These are phyloP conservation scores for Babesia ovis DNA, from an alignment of 169 alveolate genomes.

Conservation along the genomic window DNA sequence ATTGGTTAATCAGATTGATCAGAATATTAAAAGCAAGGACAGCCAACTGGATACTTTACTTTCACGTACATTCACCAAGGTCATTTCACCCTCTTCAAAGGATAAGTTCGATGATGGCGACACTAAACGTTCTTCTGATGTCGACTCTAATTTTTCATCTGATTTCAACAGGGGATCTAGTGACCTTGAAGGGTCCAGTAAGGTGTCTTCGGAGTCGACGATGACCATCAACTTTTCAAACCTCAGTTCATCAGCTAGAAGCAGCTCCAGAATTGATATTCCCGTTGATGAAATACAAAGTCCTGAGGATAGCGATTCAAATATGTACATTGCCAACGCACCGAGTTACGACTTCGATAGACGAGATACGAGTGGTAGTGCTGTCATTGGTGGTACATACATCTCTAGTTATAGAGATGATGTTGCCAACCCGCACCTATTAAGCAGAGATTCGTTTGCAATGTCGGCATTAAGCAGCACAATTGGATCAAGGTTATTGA, in stretches of 20 bases:
- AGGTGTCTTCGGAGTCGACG: not conserved
- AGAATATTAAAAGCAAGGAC: constrained; percentile 15
- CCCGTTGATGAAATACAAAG: not conserved
- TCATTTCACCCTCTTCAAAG: not conserved
- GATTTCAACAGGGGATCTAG: not conserved
- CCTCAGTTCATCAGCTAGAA: constrained; percentile 5
- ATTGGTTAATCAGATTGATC: constrained; percentile 3
- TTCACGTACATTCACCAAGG: constrained; percentile 1
- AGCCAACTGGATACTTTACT: constrained; percentile 6
- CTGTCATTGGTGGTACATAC: not conserved
- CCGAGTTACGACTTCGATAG: constrained; percentile 5
- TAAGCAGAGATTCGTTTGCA: constrained; percentile 11
- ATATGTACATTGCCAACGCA: not conserved
- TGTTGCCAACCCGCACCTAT: constrained; percentile 8
- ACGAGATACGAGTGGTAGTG: not conserved
- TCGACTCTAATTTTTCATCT: not conserved
- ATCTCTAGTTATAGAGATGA: not conserved
- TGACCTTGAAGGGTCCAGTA: not conserved
- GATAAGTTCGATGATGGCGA: not conserved
- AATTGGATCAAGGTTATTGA: not conserved
- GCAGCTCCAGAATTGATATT: not conserved
- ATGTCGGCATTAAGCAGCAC: not conserved
- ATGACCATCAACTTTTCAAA: constrained; percentile 1
- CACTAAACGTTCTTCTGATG: too few relatives aligned
- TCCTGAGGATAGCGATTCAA: not conserved